Base-by-base conservation (phyloP, 2,329 filamentous ascomycete species). In the Microcyclospora pomicola region DNA sequence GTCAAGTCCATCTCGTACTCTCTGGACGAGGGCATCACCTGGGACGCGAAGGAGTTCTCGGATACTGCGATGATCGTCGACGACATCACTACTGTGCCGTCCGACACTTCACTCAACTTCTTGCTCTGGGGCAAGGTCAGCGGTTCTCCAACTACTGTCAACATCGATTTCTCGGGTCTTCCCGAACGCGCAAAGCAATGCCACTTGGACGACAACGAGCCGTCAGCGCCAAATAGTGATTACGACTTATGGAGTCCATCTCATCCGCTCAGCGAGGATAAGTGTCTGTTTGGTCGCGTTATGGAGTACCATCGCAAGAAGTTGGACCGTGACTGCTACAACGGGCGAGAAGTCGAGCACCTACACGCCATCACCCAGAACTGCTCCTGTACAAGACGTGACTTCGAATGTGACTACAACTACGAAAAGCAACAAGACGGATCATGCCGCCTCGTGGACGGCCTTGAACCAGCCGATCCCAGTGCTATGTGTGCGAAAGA, bases 371-470 rank as follows among this genome's bases (percentile, higher is more conserved):
- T 83, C 47, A 65, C 65, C 13, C 64, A 72, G 46, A 85, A 92
- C 58, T 98, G 91, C 67, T 69, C 73, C 42, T 98, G 91, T 63
- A 82, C 76, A 7, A 72, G 85, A 37, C 72, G 75, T 41, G 91
- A 98, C 62, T 98, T 80, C 57, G 91, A 98, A 70, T 98, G 91
- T 62, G 88, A 92, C 57, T 98, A 85, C 69, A 98, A 98, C 61
- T 98, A 75, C 60, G 79, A 96, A 57, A 75, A 82, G 34, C 75
- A 82, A 59, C 71, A 65, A 19, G 82, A 87, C 53, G 80, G 81
- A 34, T 75, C 80, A 44, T 98, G 91, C 62, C 61, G 60, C 5
- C 73, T 92, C 10, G 85, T 96, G 1, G 60, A 71, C 0, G 88
- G 88, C 11, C 73, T 86, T 31, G 47, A 71, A 9, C 78, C 82